Evolutionary conservation across 2,329 filamentous ascomycete genomes (phyloP), one percentile per base, ranked within the genome.

Genomic region (Coleophoma crateriformis): DNA sequence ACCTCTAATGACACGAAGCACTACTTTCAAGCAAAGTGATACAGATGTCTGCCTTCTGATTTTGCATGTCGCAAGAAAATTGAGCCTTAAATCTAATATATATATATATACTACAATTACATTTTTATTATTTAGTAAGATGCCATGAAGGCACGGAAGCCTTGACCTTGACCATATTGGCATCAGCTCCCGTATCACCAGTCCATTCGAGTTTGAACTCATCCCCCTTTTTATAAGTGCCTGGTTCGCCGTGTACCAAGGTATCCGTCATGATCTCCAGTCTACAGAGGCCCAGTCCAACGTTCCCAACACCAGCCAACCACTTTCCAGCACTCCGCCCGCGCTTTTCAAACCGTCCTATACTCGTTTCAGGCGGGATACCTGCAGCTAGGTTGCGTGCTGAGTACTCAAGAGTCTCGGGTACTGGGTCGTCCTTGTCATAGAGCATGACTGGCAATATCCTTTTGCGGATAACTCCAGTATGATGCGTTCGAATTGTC

Each of bases 401-500:
- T 2, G 69, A 61, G 61, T 85, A 84, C 43, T 70, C 67, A 33
- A 85, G 67, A 6, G 56, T 56, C 39, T 66, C 59, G 11, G 75
- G 63, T 17, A 66, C 59, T 3, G 62, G 61, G 22, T 70, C 67
- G 34, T 71, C 70, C 6, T 65, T 66, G 7, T 71, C 71, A 66
- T 92, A 94, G 14, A 96, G 63, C 56, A 86, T 71, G 33, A 92
- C 84, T 0, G 94, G 94, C 47, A 99, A 67, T 45, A 97, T 82
- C 45, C 94, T 79, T 75, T 96, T 96, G 53, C 94, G 79, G 38
- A 99, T 89, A 14, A 99, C 89, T 19, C 94, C 94, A 12, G 87
- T 91, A 69, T 99, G 94, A 66, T 91, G 87, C 1, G 94, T 99
- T 39, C 94, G 85, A 57, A 97, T 96, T 1, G 94, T 97, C 55